Evolutionary conservation across 1,284 basidiomycete genomes (phyloP).

Genomic region (Flammula alnicola): DNA sequence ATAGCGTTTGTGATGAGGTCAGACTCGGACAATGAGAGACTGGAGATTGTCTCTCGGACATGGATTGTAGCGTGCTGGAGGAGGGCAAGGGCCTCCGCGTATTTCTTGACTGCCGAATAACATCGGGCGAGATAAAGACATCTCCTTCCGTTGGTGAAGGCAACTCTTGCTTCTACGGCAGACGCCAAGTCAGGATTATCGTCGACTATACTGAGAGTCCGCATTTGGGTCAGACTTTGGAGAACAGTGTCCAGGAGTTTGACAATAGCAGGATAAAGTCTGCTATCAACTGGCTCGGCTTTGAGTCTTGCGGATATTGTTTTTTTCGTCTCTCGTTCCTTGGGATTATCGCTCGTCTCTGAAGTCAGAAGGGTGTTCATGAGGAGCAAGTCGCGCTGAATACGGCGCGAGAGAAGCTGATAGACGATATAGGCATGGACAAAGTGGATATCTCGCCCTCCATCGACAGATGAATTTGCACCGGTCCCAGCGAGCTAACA

Average conservation of each 20-base stretch:
- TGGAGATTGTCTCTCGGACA: conserved; percentile 66
- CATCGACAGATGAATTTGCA: conserved; percentile 41
- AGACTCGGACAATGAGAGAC: conserved; percentile 45
- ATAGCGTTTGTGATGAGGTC: conserved; percentile 48
- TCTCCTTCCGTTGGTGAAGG: conserved; percentile 73
- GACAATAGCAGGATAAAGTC: conserved; percentile 82
- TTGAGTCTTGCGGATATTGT: conserved; percentile 31
- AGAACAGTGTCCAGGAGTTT: conserved; percentile 87
- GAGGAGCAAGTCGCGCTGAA: conserved; percentile 87
- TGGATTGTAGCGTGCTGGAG: conserved; percentile 72
- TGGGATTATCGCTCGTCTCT: conserved; percentile 32
- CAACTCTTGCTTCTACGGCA: conserved; percentile 76
- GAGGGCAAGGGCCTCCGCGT: conserved; percentile 71
- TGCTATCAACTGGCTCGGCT: conserved; percentile 60
- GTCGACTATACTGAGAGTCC: conserved; percentile 83
- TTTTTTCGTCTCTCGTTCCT: conserved; percentile 25
- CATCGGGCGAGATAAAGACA: conserved; percentile 74
- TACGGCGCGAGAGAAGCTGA: conserved; percentile 84
- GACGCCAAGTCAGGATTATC: conserved; percentile 82
- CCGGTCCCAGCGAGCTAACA: conserved; percentile 49
- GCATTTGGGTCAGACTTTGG: conserved; percentile 84
- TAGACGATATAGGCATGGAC: conserved; percentile 88
- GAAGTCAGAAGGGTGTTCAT: conserved; percentile 65
- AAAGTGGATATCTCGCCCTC: conserved; percentile 76
- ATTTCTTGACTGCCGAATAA: conserved; percentile 71